Base-by-base conservation (phyloP, 2,329 filamentous ascomycete genomes). In the Zarea fungicola region DNA sequence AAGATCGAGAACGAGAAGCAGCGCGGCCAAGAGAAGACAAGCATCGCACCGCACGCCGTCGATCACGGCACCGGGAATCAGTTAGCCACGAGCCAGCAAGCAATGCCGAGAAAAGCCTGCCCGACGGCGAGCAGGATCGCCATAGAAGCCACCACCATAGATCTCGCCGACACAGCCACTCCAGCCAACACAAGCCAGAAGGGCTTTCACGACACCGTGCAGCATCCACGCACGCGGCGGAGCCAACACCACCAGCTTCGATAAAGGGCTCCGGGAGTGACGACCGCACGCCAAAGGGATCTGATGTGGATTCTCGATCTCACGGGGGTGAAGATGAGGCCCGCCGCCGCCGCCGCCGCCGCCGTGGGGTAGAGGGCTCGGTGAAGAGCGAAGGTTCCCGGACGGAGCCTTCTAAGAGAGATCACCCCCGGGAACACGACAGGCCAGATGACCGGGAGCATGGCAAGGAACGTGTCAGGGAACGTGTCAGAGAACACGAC, bases 121-220 rank as follows among this genome's bases (percentile, higher is more conserved):
- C 45, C 3, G 18, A 36, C 7, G n/a, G 29, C 8, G 31, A 42
- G 5, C 29, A 42, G 22, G 46, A 47, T 25, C 44, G 21, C 42
- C 28, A 36, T 45, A 18, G 25, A n/a, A 57, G 58, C 40, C 69
- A 67, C 34, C 70, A 65, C 34, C 66, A 48, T 13, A 35, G 65
- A 34, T 72, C 70, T 36, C 70, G 67, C 22, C 68, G 70, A 6
- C 64, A 69, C 42, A 74, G 69, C 54, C 62, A 69, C 22, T 65
- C 71, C 5, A 61, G 61, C 31, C 64, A 68, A 4, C 61, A 63
- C 29, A 55, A 55, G 14, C 54, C 60, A 25, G 54, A 54, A 49
- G 58, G 10, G 42, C 56, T 19, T 1, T 7, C 10, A 16, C 28
- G 22, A 8, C 28, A 48, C 14, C 46, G 46, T 22, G 16, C 37